These are phyloP conservation scores for Lagerstroemia speciosa DNA, from an alignment of 345 rosid species.

Conservation along the genomic window DNA sequence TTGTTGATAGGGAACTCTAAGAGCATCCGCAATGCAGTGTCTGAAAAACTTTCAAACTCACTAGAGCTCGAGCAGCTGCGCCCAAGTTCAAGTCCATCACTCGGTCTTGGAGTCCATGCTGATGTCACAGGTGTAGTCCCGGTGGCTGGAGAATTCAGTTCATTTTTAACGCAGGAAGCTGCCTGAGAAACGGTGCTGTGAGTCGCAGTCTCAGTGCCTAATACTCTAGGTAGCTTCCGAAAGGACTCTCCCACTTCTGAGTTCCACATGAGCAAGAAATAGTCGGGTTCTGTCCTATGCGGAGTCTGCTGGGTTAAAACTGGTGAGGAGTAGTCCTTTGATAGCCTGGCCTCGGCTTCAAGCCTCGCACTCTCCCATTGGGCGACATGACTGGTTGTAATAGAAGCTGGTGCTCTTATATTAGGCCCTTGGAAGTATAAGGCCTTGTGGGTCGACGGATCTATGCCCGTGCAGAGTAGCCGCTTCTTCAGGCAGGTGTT, in stretches of 20 bases:
- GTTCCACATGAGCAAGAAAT: constrained; percentile 80
- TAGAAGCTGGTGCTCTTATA: constrained; percentile 40
- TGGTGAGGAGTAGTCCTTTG: constrained; percentile 50
- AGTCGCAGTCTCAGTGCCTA: constrained; percentile 17
- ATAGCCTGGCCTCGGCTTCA: constrained; percentile 91
- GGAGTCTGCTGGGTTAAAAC: constrained; percentile 28
- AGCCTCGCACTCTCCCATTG: constrained; percentile 98
- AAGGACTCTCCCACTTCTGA: constrained; percentile 83
- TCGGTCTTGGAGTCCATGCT: constrained; percentile 32
- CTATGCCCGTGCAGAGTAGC: constrained; percentile 67
- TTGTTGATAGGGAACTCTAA: constrained; percentile 82
- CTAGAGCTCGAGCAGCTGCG: constrained; percentile 33
- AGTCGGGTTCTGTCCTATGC: constrained; percentile 38
- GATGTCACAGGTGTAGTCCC: not conserved
- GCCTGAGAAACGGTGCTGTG: constrained; percentile 39
- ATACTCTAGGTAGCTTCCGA: constrained; percentile 21
- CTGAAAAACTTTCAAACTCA: constrained; percentile 61
- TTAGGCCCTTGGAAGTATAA: constrained; percentile 28
- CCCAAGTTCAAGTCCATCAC: constrained; percentile 23
- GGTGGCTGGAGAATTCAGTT: constrained; percentile 30
- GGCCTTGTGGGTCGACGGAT: constrained; percentile 78
- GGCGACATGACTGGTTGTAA: constrained; percentile 81
- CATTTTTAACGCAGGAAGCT: constrained; percentile 44
- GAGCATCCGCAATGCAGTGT: constrained; percentile 61
- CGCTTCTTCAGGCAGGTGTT: constrained; percentile 93